Evolutionary conservation across 108 stramenopile genomes (phyloP), one percentile per base, ranked within the genome.

Genomic region (Conticribra guillardii): DNA sequence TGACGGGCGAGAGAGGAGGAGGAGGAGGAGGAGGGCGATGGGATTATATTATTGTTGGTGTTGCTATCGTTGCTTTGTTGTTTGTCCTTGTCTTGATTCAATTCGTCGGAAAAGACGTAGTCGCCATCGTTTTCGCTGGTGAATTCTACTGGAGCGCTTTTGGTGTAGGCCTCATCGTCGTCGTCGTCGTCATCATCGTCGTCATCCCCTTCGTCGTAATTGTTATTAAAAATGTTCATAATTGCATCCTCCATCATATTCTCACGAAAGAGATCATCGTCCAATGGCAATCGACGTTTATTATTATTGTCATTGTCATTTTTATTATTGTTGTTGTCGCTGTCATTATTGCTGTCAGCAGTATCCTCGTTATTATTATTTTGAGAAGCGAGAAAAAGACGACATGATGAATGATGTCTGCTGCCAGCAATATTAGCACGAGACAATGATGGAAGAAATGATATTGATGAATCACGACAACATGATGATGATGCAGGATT

Each of bases 111-210:
- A 11, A 9, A 41, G 11, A 41, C 11, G 37, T 41, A 41, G 37
- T 41, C 37, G 37, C 37, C 37, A 9, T 41, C 37, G 37, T 5
- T 11, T 5, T 41, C 37, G 5, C 11, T 79, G 24, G 67, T 28
- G 65, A 89, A 89, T 76, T 89, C 88, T n/a, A 80, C 77, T 3
- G 73, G 54, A 9, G 88, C 88, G 18, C 24, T 55, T 62, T 82
- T 46, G 23, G 49, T 54, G 57, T 89, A 89, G 27, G 82, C 79
- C 68, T 84, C 83, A 5, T 23, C 11, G 22, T 82, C 81, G 16
- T 70, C 57, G 18, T 80, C 84, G n/a, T 80, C 82, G 31, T 82
- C 84, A 16, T 85, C 84, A 0, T 88, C 87, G 11, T 82, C 88
- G 4, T 84, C 84, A 24, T 79, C 82, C 9, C 75, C 76, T 4